Evolutionary conservation across 164 flowering plant species (phyloP), one percentile per base, ranked within the genome.

Genomic region (Echeveria elegans): DNA sequence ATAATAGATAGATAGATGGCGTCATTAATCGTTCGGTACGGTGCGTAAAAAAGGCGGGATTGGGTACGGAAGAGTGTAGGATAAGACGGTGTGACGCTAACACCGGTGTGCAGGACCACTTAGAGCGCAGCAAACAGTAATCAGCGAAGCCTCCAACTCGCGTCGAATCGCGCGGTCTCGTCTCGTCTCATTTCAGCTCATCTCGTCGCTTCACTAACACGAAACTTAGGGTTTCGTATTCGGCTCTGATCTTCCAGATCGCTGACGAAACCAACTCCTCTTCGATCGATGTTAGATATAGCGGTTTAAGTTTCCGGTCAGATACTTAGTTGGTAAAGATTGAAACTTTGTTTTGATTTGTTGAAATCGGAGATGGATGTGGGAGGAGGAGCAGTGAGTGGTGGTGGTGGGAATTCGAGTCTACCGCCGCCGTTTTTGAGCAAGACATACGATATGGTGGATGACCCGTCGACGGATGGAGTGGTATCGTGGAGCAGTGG

Each of bases 401-500:
- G 29, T 58, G 28, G 62, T n/a, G 40, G 65, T 0, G 43, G 65
- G 23, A 23, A 32, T 6, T 29, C 65, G 45, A 34, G 65, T 63
- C 64, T 79, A 4, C 79, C 81, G 72, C 83, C 96, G 67, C 96
- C 96, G 62, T 92, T 92, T 60, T 84, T 92, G 26, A 89, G 86
- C 79, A 92, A 92, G 78, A 89, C 94, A 0, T 89, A 88, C 70
- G 92, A 84, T 59, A 80, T 89, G 90, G 97, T 92, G 63, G 90
- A 92, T 32, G 94, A 88, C 76, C 81, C 88, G 10, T 43, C 82
- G 23, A 83, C 92, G 10, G 80, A 89, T 67, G 61, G 79, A 26
- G 70, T 85, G 29, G 92, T 92, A 16, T 86, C 94, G 12, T 92
- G 97, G 97, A 83, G 89, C 67, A 63, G 59, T n/a, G 68, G 73